A percentile compares a stretch with the other conserved stretches of the same genome.
These are phyloP conservation scores for Alternaria hordeiaustralica DNA, from an alignment of 2,329 filamentous ascomycete species.

Conservation along the genomic window DNA sequence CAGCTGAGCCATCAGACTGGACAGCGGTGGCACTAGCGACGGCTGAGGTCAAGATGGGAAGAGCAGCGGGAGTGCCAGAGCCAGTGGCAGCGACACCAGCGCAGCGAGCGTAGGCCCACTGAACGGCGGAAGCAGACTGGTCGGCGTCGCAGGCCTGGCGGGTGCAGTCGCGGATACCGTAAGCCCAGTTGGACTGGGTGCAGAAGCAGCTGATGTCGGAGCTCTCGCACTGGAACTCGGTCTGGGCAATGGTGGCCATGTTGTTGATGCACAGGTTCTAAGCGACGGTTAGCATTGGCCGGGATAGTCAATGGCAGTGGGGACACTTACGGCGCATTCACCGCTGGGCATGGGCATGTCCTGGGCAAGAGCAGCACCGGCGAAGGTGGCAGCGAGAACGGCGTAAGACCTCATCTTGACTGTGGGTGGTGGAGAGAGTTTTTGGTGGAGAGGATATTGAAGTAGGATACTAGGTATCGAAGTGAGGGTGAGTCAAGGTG, in stretches of 20 bases:
- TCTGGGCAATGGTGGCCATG: constrained; percentile 52
- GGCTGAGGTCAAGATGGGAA: constrained; percentile 23
- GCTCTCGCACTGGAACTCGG: constrained; percentile 49
- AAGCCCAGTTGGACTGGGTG: constrained; percentile 52
- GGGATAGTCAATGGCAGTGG: not conserved
- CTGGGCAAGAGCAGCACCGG: constrained; percentile 46
- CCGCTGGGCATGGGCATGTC: constrained; percentile 20
- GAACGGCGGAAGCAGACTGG: constrained; percentile 38
- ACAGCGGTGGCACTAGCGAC: constrained; percentile 10
- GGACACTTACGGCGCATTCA: constrained; percentile 46
- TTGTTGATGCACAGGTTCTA: constrained; percentile 54
- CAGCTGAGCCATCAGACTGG: not conserved
- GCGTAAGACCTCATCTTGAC: constrained; percentile 50
- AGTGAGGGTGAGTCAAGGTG: constrained; percentile 17
- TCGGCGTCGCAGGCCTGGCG: constrained; percentile 47
- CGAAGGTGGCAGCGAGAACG: constrained; percentile 42
- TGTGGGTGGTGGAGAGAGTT: constrained; percentile 9
- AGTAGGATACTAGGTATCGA: constrained; percentile 20
- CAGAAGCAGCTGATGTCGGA: constrained; percentile 54
- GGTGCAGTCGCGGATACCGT: constrained; percentile 58
- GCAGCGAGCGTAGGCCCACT: constrained; percentile 45
- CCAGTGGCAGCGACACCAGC: constrained; percentile 29
- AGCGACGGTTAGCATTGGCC: constrained; percentile 12
- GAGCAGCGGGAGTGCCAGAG: constrained; percentile 16
- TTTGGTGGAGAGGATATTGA: constrained; percentile 23